These are phyloP conservation scores for Helenozyma baotianmanensis DNA, from an alignment of 805 yeast genomes.

Conservation along the genomic window DNA sequence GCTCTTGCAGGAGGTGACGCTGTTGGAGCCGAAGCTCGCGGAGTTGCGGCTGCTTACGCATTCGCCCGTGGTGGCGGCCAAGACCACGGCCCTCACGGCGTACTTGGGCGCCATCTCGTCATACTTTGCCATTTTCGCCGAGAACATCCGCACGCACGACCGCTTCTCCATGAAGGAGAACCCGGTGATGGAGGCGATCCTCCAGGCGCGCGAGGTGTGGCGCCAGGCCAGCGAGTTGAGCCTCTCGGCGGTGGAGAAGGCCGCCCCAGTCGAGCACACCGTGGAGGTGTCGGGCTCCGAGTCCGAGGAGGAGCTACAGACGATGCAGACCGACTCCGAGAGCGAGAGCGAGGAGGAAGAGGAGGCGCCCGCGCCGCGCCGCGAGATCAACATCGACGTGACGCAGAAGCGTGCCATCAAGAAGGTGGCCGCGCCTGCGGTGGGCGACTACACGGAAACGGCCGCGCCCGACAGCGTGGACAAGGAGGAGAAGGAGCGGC, in stretches of 20 bases:
- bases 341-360: constrained; percentile 8
- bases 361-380: background rate
- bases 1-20: constrained; percentile 55
- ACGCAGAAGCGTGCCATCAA: constrained; percentile 50
- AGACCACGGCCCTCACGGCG: constrained; percentile 67
- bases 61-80: constrained; percentile 38
- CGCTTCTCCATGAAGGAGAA: constrained; percentile 72
- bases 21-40: constrained; percentile 39
- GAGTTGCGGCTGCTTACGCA: constrained; percentile 24
- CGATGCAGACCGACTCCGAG: constrained; percentile 7
- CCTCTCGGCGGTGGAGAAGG: no score
- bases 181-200: constrained; percentile 81
- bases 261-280: no score
- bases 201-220: constrained; percentile 84
- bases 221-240: constrained; percentile 59
- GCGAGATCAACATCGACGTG: constrained; percentile 45
- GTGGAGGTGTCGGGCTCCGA: background rate
- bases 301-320: constrained; percentile 16
- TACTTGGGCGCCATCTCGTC: constrained; percentile 75
- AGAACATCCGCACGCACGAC: constrained; percentile 50
- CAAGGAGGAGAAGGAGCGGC: constrained; percentile 74
- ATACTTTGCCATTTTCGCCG: constrained; percentile 71
- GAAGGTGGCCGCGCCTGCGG: constrained; percentile 10
- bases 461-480: constrained; percentile 72
- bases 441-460: constrained; percentile 63